These are phyloP conservation scores for Metarhizium sp. DNA, from an alignment of 2,329 filamentous ascomycete genomes.

Conservation along the genomic window DNA sequence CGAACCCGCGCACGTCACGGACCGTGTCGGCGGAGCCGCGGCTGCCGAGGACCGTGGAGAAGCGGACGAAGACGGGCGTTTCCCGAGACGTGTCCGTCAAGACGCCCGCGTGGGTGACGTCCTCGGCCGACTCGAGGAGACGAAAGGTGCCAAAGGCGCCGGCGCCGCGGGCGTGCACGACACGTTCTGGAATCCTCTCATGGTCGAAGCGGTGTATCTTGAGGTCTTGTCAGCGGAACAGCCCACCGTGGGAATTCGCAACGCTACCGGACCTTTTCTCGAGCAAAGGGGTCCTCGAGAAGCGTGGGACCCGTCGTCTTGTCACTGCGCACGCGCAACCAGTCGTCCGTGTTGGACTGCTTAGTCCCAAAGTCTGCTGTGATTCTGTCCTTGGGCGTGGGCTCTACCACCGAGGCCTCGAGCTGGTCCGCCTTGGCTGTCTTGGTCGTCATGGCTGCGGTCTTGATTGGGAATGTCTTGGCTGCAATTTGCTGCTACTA, in stretches of 20 bases:
- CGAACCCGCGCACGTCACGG: constrained; percentile 74
- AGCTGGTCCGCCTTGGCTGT: constrained; percentile 54
- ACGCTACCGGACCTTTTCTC: constrained; percentile 54
- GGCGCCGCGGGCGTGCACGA: constrained; percentile 61
- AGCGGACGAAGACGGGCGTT: constrained; percentile 38
- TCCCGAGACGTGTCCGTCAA: constrained; percentile 46
- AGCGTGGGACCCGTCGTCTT: constrained; percentile 57
- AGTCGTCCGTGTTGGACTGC: constrained; percentile 65
- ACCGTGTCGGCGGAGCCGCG: constrained; percentile 72
- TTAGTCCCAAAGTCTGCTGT: constrained; percentile 73
- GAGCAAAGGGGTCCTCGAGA: constrained; percentile 49
- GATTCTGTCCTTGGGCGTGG: constrained; percentile 47
- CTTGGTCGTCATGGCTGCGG: constrained; percentile 22
- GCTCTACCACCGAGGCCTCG: constrained; percentile 46
- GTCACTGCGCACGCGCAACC: constrained; percentile 56
- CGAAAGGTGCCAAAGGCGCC: constrained; percentile 64
- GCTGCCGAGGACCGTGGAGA: constrained; percentile 70
- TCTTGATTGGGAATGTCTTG: too few relatives aligned
- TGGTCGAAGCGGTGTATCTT: constrained; percentile 69
- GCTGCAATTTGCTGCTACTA: too few relatives aligned
- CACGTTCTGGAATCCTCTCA: constrained; percentile 43
- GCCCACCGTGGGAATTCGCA: not conserved
- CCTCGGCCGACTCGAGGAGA: constrained; percentile 54
- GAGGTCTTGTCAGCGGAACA: not conserved
- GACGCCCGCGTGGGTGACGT: constrained; percentile 58